Percentiles rank a stretch among this genome's conserved stretches.
These are phyloP conservation scores for Ganoderma resinaceum DNA, from an alignment of 1,284 basidiomycete genomes.

Conservation along the genomic window DNA sequence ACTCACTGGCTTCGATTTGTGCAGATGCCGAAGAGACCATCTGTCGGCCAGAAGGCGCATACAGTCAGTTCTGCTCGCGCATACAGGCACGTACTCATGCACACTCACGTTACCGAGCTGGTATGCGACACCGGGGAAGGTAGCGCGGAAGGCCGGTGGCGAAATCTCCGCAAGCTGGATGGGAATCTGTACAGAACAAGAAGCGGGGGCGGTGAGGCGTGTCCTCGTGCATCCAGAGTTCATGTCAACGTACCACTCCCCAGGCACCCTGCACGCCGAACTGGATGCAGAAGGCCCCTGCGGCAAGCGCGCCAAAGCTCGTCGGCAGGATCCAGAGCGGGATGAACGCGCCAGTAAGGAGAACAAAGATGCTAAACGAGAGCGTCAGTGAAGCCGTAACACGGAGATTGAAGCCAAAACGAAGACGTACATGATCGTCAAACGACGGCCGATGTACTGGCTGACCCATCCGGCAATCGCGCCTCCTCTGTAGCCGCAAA, in stretches of 20 bases:
- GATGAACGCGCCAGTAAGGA: constrained; percentile 70
- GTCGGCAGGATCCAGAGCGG: constrained; percentile 87
- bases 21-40: constrained; percentile 91
- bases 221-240: neutral
- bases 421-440: constrained; percentile 77
- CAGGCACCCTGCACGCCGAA: constrained; percentile 87
- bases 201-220: neutral
- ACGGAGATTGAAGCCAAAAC: constrained; percentile 3
- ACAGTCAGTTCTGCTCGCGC: constrained; percentile 3
- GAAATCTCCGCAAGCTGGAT: constrained; percentile 92
- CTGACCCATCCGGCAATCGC: constrained; percentile 78
- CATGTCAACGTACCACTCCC: constrained; percentile 64
- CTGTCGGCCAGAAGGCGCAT: constrained; percentile 45
- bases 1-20: constrained; percentile 89
- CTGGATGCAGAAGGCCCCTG: constrained; percentile 87
- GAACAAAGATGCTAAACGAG: constrained; percentile 55
- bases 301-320: constrained; percentile 69
- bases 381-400: constrained; percentile 17
- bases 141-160: constrained; percentile 91
- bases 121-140: constrained; percentile 92
- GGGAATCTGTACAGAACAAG: constrained; percentile 59
- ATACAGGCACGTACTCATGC: neutral
- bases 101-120: constrained; percentile 75
- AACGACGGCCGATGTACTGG: constrained; percentile 88
- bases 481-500: constrained; percentile 64